A percentile compares a stretch with the other conserved stretches of the same genome.
phyloP scores from a whole-genome alignment of 2,329 filamentous ascomycete species.

The Thermoascus crustaceus region DNA sequence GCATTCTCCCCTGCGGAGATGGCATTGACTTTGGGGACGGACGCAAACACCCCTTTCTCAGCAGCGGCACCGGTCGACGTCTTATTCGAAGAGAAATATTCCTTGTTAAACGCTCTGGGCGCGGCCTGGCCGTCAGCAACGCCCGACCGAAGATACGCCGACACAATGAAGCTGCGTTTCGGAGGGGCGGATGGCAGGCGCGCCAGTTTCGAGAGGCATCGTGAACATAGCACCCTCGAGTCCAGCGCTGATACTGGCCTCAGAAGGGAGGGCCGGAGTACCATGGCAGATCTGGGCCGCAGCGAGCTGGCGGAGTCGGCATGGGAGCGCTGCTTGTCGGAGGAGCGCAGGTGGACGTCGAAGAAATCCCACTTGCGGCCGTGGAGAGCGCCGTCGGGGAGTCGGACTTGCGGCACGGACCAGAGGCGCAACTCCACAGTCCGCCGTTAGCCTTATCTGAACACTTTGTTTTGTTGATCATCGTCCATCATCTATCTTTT shows the following conservation, averaged over 20 bases:
- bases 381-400: constrained; percentile 14
- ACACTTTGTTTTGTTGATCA: too few species aligned
- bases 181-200: constrained; percentile 12
- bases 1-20: constrained; percentile 6
- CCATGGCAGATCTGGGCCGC: constrained; percentile 16
- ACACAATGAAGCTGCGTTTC: constrained; percentile 24
- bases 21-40: constrained; percentile 17
- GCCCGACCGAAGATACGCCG: constrained; percentile 22
- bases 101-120: constrained; percentile 23
- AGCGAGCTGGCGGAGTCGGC: constrained; percentile 16
- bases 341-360: too few species aligned
- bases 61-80: constrained; percentile 11
- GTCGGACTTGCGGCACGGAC: constrained; percentile 20
- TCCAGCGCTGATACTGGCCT: constrained; percentile 25
- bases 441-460: too few species aligned
- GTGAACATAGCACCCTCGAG: constrained; percentile 23
- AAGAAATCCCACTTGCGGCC: too few species aligned
- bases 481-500: too few species aligned
- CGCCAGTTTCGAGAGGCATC: constrained; percentile 22
- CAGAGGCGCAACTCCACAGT: constrained; percentile 17
- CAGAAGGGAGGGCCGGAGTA: constrained; percentile 28
- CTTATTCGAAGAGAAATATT: constrained; percentile 34
- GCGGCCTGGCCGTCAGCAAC: constrained; percentile 19
- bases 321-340: constrained; percentile 4
- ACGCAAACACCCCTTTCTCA: constrained; percentile 19